A percentile compares a stretch with the other conserved stretches of the same genome.
These are phyloP conservation scores for Rhizophagus clarus DNA, from an alignment of 192 early-diverging fungal genomes.

Conservation along the genomic window DNA sequence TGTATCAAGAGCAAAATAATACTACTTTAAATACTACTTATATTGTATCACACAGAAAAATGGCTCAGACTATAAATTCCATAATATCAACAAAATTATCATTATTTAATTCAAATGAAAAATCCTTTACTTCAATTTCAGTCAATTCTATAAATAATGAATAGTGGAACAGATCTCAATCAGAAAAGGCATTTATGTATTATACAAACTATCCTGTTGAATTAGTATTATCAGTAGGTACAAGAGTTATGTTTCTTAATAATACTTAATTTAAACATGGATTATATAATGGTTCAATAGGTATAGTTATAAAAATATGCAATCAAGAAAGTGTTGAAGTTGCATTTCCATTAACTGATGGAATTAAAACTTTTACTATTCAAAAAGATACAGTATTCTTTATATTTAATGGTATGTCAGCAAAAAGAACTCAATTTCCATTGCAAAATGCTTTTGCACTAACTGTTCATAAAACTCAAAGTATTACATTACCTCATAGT, in stretches of 20 bases:
- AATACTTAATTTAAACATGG: background rate
- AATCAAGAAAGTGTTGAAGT: background rate
- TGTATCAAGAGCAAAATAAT: background rate
- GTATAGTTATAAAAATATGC: background rate
- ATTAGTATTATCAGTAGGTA: background rate
- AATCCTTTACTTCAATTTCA: background rate
- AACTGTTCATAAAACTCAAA: conserved; percentile 29
- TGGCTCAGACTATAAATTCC: background rate
- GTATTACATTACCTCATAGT: background rate
- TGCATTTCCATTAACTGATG: background rate
- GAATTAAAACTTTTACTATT: background rate
- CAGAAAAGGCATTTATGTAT: background rate
- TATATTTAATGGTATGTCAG: background rate
- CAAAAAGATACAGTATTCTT: background rate
- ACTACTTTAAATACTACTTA: background rate
- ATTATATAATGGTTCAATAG: conserved; percentile 11
- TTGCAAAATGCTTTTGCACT: conserved; percentile 24
- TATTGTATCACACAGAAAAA: conserved; percentile 1
- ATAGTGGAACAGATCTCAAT: too few species aligned
- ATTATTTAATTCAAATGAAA: background rate
- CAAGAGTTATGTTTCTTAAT: background rate
- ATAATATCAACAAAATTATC: background rate
- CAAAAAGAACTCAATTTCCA: background rate
- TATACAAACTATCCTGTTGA: background rate
- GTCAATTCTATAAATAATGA: background rate